Evolutionary conservation across 73 alveolate genomes (phyloP).

Genomic region (Paraurostyla sp.): DNA sequence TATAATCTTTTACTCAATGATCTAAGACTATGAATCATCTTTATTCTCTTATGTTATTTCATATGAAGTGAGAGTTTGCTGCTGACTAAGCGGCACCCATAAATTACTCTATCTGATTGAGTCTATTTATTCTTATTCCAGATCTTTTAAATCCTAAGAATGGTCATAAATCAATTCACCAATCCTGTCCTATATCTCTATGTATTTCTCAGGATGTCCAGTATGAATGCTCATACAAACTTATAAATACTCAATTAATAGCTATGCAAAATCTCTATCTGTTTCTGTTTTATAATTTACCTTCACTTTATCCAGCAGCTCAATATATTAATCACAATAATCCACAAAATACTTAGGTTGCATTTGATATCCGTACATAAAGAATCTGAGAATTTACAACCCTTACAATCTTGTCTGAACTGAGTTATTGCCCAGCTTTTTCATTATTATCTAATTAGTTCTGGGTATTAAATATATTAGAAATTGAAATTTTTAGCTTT

Average conservation of each 20-base stretch:
- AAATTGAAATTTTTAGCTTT: background rate
- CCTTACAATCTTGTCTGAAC: background rate
- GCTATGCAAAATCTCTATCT: background rate
- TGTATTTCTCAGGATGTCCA: constrained; percentile 53
- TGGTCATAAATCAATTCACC: constrained; percentile 40
- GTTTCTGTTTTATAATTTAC: background rate
- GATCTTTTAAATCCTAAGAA: background rate
- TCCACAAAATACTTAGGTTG: constrained; percentile 43
- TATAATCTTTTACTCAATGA: background rate
- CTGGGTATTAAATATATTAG: constrained; percentile 10
- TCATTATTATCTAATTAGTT: background rate
- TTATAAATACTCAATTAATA: background rate
- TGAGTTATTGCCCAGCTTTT: background rate
- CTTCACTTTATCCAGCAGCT: background rate
- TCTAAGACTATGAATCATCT: background rate
- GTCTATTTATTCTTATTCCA: background rate
- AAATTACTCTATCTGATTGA: background rate
- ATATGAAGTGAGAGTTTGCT: background rate
- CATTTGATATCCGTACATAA: constrained; percentile 5
- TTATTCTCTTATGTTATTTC: background rate
- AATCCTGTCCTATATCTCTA: constrained; percentile 34
- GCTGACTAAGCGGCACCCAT: background rate
- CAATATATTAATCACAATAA: constrained; percentile 19
- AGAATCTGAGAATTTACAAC: constrained; percentile 7
- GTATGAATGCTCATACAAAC: constrained; percentile 14